phyloP scores from a whole-genome alignment of 371 early-diverging fungal species.

The Choanephora cucurbitarum region DNA sequence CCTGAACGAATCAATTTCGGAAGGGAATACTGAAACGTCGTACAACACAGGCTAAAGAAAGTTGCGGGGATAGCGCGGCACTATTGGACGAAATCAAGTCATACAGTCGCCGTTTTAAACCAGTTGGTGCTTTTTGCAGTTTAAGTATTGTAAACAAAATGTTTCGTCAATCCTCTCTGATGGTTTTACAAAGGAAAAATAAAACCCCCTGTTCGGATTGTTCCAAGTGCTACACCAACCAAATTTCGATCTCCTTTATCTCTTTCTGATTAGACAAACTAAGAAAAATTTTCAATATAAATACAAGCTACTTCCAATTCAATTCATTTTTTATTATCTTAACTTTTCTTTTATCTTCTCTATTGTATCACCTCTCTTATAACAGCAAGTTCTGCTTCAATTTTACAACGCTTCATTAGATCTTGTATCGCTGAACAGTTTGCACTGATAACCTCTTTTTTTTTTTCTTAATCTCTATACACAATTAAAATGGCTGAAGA shows the following conservation, averaged over 20 bases:
- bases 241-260: not conserved
- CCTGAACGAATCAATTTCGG: not conserved
- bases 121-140: not conserved
- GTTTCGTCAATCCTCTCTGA: not conserved
- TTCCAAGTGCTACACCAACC: conserved; percentile 2
- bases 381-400: too few relatives aligned
- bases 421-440: not conserved
- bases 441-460: not conserved
- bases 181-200: conserved; percentile 1
- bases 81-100: not conserved
- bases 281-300: not conserved
- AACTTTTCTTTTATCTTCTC: not conserved
- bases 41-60: not conserved
- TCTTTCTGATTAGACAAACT: not conserved
- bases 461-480: conserved; percentile 4
- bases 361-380: not conserved
- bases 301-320: not conserved
- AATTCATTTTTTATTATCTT: not conserved
- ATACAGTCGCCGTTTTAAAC: not conserved
- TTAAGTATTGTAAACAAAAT: not conserved
- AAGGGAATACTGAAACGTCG: not conserved
- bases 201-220: conserved; percentile 12
- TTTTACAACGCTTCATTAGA: too few relatives aligned
- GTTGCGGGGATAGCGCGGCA: not conserved
- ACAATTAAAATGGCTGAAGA: conserved; percentile 19